These are phyloP conservation scores for Metroxylon sagu DNA, from an alignment of 176 grass and related monocot genomes.

Conservation along the genomic window DNA sequence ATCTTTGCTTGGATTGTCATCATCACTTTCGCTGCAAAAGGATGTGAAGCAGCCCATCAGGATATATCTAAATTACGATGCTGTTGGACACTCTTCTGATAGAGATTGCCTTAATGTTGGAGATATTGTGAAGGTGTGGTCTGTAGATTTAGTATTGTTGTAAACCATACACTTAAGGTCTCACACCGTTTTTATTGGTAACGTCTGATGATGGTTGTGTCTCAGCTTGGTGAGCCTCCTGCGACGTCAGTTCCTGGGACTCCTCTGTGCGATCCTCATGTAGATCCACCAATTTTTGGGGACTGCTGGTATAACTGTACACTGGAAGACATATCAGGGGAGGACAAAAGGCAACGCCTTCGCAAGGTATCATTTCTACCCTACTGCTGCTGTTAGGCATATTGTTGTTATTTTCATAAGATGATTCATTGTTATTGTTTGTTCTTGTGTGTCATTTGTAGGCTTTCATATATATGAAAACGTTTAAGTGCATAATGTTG, in stretches of 20 bases:
- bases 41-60: slow-evolving; percentile 69
- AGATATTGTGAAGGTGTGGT: slow-evolving; percentile 62
- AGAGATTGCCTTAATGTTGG: slow-evolving; percentile 81
- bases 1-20: slow-evolving; percentile 40
- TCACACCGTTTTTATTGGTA: neutral
- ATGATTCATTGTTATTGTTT: too few relatives aligned
- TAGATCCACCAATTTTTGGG: slow-evolving; percentile 65
- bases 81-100: slow-evolving; percentile 85
- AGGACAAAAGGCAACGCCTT: slow-evolving; percentile 90
- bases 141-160: neutral
- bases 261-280: slow-evolving; percentile 73
- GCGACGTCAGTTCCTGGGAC: slow-evolving; percentile 38
- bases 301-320: slow-evolving; percentile 99
- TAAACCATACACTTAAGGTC: too few relatives aligned
- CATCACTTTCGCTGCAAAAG: slow-evolving; percentile 19
- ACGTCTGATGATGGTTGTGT: neutral
- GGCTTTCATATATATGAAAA: too few relatives aligned
- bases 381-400: neutral
- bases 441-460: too few relatives aligned
- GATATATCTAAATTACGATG: slow-evolving; percentile 98
- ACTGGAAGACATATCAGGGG: slow-evolving; percentile 74
- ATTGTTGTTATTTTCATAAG: too few relatives aligned
- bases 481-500: too few relatives aligned
- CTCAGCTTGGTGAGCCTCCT: slow-evolving; percentile 80
- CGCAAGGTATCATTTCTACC: slow-evolving; percentile 62